A percentile compares a stretch with the other conserved stretches of the same genome.
phyloP scores from a whole-genome alignment of 2,329 filamentous ascomycete species.

The Mollisiaceae sp. region DNA sequence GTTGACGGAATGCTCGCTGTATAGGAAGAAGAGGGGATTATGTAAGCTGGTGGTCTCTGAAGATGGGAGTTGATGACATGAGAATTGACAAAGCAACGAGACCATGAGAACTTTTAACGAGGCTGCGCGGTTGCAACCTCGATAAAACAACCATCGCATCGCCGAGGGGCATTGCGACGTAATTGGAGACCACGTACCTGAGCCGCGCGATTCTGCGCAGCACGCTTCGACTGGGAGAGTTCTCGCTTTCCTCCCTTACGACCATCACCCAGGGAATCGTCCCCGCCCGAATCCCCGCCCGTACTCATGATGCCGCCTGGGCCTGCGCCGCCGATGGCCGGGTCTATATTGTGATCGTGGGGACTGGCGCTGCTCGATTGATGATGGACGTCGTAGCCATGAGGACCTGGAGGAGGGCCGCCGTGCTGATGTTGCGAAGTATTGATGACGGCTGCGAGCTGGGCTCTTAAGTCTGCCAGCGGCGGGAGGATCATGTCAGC shows the following conservation, averaged over 20 bases:
- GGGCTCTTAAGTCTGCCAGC: slow-evolving; percentile 43
- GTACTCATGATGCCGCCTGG: slow-evolving; percentile 38
- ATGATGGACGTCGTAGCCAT: slow-evolving; percentile 39
- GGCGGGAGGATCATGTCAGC: slow-evolving; percentile 41
- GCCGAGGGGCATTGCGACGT: no score
- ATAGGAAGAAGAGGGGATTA: slow-evolving; percentile 36
- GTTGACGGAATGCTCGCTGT: slow-evolving; percentile 94
- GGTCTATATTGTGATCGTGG: slow-evolving; percentile 45
- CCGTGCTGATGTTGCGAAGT: slow-evolving; percentile 30
- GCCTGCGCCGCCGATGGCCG: slow-evolving; percentile 40
- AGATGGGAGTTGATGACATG: slow-evolving; percentile 42
- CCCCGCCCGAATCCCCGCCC: slow-evolving; percentile 40
- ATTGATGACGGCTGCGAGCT: slow-evolving; percentile 43
- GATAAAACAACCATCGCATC: background rate
- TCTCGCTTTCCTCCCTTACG: slow-evolving; percentile 84
- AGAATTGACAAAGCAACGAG: slow-evolving; percentile 45
- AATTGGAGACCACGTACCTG: slow-evolving; percentile 69
- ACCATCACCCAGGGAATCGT: slow-evolving; percentile 51
- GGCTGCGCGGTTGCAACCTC: slow-evolving; percentile 18
- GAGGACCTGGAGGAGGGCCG: slow-evolving; percentile 28
- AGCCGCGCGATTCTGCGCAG: slow-evolving; percentile 93
- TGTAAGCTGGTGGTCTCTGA: slow-evolving; percentile 37
- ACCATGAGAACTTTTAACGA: slow-evolving; percentile 36
- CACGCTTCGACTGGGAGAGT: slow-evolving; percentile 92
- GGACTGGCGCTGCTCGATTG: slow-evolving; percentile 41